These are phyloP conservation scores for Phlyctochytrium planicorne DNA, from an alignment of 192 early-diverging fungal species.

Conservation along the genomic window DNA sequence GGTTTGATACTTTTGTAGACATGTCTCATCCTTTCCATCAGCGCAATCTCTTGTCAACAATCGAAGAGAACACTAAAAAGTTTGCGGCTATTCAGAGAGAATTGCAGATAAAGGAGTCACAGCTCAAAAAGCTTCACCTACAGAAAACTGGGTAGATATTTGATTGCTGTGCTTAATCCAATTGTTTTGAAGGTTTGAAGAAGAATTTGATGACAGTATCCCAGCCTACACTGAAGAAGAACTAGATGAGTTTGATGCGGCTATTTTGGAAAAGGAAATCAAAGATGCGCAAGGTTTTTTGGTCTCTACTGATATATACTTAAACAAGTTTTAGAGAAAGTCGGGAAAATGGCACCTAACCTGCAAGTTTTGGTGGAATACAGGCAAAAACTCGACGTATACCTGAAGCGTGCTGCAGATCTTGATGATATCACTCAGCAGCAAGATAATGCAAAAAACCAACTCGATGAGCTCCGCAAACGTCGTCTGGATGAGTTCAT, in stretches of 20 bases:
- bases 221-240: constrained; percentile 57
- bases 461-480: constrained; percentile 76
- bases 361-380: constrained; percentile 87
- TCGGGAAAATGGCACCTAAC: constrained; percentile 70
- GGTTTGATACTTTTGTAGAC: too few species aligned
- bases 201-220: constrained; percentile 10
- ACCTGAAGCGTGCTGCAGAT: constrained; percentile 65
- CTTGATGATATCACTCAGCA: constrained; percentile 70
- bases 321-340: constrained; percentile 42
- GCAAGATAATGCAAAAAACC: constrained; percentile 72
- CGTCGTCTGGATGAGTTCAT: constrained; percentile 89
- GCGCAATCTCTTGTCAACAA: too few species aligned
- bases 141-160: too few species aligned
- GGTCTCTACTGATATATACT: constrained; percentile 14
- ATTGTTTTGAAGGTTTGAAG: constrained; percentile 49
- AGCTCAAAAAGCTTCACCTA: too few species aligned
- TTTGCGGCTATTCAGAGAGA: too few species aligned
- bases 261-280: constrained; percentile 69
- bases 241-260: constrained; percentile 63
- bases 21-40: too few species aligned
- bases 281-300: constrained; percentile 65
- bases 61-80: too few species aligned
- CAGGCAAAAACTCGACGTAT: constrained; percentile 73
- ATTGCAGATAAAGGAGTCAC: too few species aligned
- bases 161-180: too few species aligned